Evolutionary conservation across 2,329 filamentous ascomycete species (phyloP).

Genomic region (Claviceps capensis): DNA sequence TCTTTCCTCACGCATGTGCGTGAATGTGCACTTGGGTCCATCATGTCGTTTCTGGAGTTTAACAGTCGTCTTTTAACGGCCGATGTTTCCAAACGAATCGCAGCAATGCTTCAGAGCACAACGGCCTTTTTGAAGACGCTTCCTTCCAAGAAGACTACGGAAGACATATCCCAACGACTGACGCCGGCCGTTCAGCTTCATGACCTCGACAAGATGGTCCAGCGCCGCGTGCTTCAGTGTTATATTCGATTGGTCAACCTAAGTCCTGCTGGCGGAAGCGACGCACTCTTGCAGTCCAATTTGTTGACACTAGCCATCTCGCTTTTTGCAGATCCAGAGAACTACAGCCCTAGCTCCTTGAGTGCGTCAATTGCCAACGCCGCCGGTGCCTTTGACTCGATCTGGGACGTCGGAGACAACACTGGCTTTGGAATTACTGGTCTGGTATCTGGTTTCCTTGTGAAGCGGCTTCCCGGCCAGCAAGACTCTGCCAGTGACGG

Average conservation of each 20-base stretch:
- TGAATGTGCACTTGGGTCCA: slow-evolving; percentile 84
- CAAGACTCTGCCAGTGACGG: slow-evolving; percentile 36
- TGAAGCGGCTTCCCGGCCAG: slow-evolving; percentile 57
- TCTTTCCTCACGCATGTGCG: slow-evolving; percentile 90
- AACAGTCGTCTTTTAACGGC: slow-evolving; percentile 85
- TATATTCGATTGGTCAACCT: slow-evolving; percentile 85
- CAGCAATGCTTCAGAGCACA: slow-evolving; percentile 90
- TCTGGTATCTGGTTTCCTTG: slow-evolving; percentile 62
- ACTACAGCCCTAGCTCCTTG: slow-evolving; percentile 70
- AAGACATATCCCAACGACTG: slow-evolving; percentile 74
- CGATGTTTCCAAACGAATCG: slow-evolving; percentile 85
- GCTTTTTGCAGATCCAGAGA: slow-evolving; percentile 85
- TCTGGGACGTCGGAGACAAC: slow-evolving; percentile 94
- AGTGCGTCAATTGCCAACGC: slow-evolving; percentile 87
- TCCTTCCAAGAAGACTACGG: slow-evolving; percentile 68
- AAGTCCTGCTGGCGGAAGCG: slow-evolving; percentile 71
- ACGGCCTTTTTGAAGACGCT: slow-evolving; percentile 77
- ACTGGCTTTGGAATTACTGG: slow-evolving; percentile 88
- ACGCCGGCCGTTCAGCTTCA: slow-evolving; percentile 77
- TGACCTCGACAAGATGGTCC: slow-evolving; percentile 86
- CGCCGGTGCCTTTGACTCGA: slow-evolving; percentile 76
- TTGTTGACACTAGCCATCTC: slow-evolving; percentile 79
- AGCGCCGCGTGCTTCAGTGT: slow-evolving; percentile 83
- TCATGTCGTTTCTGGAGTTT: slow-evolving; percentile 84
- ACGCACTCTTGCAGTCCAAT: slow-evolving; percentile 81